These are phyloP conservation scores for Trichoderma citrinoviride DNA, from an alignment of 2,329 filamentous ascomycete genomes.

Conservation along the genomic window DNA sequence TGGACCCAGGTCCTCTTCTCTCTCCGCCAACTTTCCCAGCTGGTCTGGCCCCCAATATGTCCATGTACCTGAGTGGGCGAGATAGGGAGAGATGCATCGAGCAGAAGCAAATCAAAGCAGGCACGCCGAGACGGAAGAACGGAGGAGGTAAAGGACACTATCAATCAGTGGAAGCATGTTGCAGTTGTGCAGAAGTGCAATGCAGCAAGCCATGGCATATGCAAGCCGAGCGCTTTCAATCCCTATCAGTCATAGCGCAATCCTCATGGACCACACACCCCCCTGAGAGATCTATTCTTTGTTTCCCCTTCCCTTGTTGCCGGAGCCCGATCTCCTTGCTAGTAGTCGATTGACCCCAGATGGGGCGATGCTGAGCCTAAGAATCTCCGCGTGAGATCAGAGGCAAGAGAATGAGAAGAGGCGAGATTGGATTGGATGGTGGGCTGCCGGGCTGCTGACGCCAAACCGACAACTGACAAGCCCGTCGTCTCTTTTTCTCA, in stretches of 20 bases:
- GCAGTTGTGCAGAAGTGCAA: neutral
- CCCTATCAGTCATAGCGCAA: neutral
- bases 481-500: neutral
- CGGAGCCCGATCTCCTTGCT: constrained; percentile 2
- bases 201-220: neutral
- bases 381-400: neutral
- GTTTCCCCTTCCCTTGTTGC: neutral
- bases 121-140: neutral
- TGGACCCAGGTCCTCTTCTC: neutral
- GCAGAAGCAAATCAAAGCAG: neutral
- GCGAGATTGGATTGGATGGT: neutral
- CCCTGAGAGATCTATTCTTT: neutral
- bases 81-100: neutral
- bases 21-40: neutral
- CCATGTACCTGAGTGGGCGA: neutral
- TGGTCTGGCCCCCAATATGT: neutral
- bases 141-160: neutral
- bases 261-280: neutral
- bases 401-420: neutral
- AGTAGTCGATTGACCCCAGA: neutral
- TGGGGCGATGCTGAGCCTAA: neutral
- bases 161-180: neutral
- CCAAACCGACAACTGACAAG: constrained; percentile 9
- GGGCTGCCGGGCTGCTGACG: constrained; percentile 1
- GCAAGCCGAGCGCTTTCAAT: neutral